Base-by-base conservation (phyloP, 164 flowering plant species). In the Annona squamosa region DNA sequence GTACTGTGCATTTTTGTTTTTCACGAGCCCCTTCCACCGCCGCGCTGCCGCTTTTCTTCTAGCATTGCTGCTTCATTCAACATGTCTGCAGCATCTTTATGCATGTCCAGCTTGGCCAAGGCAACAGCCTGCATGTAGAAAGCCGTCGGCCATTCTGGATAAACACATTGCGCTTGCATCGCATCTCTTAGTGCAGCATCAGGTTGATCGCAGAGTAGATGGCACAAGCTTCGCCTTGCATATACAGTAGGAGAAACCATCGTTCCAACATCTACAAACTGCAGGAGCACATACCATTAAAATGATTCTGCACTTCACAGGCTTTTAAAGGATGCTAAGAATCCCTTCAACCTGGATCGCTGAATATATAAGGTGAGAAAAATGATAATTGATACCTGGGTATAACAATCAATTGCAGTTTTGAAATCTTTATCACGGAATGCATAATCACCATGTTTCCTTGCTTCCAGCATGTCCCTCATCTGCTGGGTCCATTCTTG, bases 401-500 rank as follows among this genome's bases (percentile, higher is more conserved):
- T 84, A 77, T 96, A 96, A 74, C 95, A 91, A 69, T 92, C 97
- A 17, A 91, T 89, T 56, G 99, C 98, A 42, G 88, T 81, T 78
- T 82, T 91, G 65, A 96, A 91, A 79, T 96, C 97, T 73, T 86
- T 96, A 72, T 93, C 99, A 41, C 99, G 93, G 69, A 96, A 96
- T 56, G 99, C 94, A 68, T 87, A 79, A 77, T 96, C 99, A 43
- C 99, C 99, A 68, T 92, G 92, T 82, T 96, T 96, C 81, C 97
- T 87, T n/a, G 98, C 97, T 77, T 93, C 97, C 72, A 93, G 80
- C 91, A 89, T 93, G 75, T 96, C 99, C 80, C 94, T 85, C 93
- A 93, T 93, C 77, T 96, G 99, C 71, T 96, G 97, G 18, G 99
- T 96, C 99, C 99, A 96, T 79, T 93, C 98, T 90, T 96, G 99